Evolutionary conservation across 2,329 filamentous ascomycete species (phyloP).

Genomic region (Botrytis pseudocinerea): DNA sequence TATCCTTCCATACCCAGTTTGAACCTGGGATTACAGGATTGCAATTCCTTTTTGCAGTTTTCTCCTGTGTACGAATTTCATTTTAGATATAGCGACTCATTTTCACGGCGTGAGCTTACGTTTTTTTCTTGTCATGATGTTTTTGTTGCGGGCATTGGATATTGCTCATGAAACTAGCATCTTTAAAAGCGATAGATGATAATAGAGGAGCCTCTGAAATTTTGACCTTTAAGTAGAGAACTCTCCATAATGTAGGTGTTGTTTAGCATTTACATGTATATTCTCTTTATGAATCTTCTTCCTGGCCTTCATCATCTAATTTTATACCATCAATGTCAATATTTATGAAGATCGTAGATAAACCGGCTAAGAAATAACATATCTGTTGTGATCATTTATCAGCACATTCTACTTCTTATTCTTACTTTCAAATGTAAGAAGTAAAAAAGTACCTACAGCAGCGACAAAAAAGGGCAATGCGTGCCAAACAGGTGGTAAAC

Average conservation of each 20-base stretch:
- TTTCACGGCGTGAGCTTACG: background rate
- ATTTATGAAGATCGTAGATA: slow-evolving; percentile 12
- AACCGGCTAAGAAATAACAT: slow-evolving; percentile 13
- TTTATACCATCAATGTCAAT: background rate
- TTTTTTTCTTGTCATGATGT: background rate
- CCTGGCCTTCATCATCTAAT: background rate
- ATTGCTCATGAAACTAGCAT: background rate
- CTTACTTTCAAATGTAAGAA: background rate
- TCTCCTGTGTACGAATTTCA: background rate
- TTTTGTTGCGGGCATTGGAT: background rate
- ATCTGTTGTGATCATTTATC: background rate
- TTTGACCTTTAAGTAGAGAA: too few species aligned
- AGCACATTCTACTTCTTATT: background rate
- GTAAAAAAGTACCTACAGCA: slow-evolving; percentile 33
- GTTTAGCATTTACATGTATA: too few species aligned
- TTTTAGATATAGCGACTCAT: background rate
- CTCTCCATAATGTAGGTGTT: too few species aligned
- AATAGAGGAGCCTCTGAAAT: too few species aligned
- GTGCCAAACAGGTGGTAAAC: slow-evolving; percentile 33
- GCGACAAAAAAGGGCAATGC: slow-evolving; percentile 39
- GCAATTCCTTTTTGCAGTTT: background rate
- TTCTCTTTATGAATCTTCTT: background rate
- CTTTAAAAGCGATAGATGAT: too few species aligned
- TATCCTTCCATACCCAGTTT: slow-evolving; percentile 6
- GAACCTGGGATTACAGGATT: background rate